Conservation (phyloP, 352 stramenopile genomes). For the Globisporangium apiculatum region DNA sequence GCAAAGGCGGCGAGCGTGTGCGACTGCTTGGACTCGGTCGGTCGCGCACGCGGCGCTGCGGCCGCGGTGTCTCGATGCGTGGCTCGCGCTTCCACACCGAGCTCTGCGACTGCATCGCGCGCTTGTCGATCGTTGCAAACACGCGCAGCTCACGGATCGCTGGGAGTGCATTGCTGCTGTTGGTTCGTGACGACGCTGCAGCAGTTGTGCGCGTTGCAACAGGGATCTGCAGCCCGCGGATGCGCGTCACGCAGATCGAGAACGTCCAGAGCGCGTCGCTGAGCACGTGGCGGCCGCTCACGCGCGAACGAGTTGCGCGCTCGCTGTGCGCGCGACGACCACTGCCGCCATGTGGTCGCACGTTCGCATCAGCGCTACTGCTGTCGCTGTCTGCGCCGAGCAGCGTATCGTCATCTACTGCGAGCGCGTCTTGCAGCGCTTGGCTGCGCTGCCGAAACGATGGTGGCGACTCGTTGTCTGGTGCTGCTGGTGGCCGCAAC, state of each 20-base stretch:
- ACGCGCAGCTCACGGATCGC: conserved; percentile 46
- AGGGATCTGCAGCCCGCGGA: conserved; percentile 43
- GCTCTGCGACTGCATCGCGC: conserved; percentile 36
- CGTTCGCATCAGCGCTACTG: not conserved
- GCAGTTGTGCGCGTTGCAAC: conserved; percentile 13
- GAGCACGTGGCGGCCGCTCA: conserved; percentile 19
- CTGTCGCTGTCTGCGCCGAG: not conserved
- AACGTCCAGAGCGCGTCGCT: conserved; percentile 45
- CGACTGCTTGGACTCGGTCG: not conserved
- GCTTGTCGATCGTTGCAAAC: conserved; percentile 48
- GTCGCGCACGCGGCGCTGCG: conserved; percentile 2
- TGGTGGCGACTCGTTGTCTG: not conserved
- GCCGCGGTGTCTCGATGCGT: conserved; percentile 3
- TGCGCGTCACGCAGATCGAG: conserved; percentile 26
- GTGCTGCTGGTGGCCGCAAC: conserved; percentile 6
- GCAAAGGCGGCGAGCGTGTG: conserved; percentile 5
- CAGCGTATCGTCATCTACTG: conserved; percentile 3
- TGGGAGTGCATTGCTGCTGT: not conserved
- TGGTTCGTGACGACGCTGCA: not conserved
- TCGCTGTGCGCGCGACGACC: not conserved
- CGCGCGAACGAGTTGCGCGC: conserved; percentile 1
- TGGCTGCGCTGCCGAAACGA: conserved; percentile 3
- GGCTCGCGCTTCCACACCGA: conserved; percentile 48
- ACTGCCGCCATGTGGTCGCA: not conserved
- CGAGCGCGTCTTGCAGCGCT: conserved; percentile 6